Evolutionary conservation across 1,284 basidiomycete genomes (phyloP), one percentile per base, ranked within the genome.

Genomic region (Trametes pubescens): DNA sequence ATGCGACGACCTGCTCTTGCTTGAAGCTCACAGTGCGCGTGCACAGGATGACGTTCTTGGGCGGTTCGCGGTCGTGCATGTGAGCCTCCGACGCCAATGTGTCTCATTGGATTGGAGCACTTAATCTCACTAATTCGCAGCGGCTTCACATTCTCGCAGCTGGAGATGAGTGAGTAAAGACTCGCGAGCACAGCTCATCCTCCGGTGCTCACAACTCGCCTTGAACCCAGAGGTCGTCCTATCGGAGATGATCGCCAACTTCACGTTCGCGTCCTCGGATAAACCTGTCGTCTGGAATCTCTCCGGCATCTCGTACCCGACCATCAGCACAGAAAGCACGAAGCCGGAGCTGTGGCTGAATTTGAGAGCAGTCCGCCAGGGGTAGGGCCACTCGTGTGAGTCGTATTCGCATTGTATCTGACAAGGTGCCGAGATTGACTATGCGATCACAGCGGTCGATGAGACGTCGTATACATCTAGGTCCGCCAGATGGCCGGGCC

Each of bases 41-140:
- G 11, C 22, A 77, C 32, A 78, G 76, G 55, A 74, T 78, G 72
- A 76, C 76, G 10, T 78, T 78, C 70, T 56, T 73, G 18, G 75
- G 75, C 16, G 77, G 77, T 9, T 67, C 68, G 37, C 67, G 76
- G 24, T 65, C 73, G 7, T 78, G 77, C 74, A 73, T 78, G 75
- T 76, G 51, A 57, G 73, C 65, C 21, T 7, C 46, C 18, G 11
- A 14, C 3, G 16, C n/a, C 14, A n/a, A n/a, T n/a, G n/a, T n/a
- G n/a, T n/a, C n/a, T n/a, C n/a, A n/a, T n/a, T n/a, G n/a, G 6
- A n/a, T 13, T 37, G 0, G 10, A 4, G 13, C 24, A 21, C 16
- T 26, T 34, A 29, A 26, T 1, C 21, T 37, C 2, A 48, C 4
- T 1, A 13, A 7, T 10, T 18, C 38, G 4, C 29, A 77, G 76